Percentiles rank a stretch among this genome's conserved stretches.
phyloP scores from a whole-genome alignment of 169 alveolate species.

The Plasmodium relictum region DNA sequence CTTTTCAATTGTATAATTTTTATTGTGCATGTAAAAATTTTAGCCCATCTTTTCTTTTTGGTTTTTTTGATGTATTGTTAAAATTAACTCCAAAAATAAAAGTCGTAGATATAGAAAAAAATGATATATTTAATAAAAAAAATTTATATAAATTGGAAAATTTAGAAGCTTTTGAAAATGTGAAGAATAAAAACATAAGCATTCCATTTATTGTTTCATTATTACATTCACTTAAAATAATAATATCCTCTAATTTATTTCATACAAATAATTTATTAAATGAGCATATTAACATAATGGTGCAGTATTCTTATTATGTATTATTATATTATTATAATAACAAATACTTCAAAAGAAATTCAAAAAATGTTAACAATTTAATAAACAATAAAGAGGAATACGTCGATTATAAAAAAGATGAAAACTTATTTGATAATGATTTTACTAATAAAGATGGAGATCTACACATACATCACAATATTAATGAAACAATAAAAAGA shows the following conservation, averaged over 20 bases:
- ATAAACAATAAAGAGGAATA: neutral
- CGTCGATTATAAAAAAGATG: neutral
- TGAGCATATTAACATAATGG: constrained; percentile 48
- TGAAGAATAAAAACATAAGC: constrained; percentile 17
- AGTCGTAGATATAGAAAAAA: constrained; percentile 25
- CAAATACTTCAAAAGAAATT: constrained; percentile 7
- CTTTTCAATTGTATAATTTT: constrained; percentile 44
- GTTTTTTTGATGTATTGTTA: constrained; percentile 27
- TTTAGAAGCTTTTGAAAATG: constrained; percentile 13
- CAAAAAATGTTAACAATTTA: neutral
- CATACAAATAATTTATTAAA: constrained; percentile 25
- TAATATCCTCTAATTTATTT: constrained; percentile 53
- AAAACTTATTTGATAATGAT: neutral
- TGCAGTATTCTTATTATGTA: constrained; percentile 61
- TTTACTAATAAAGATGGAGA: neutral
- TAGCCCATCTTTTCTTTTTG: constrained; percentile 55
- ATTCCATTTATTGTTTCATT: constrained; percentile 60
- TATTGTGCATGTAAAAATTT: constrained; percentile 60
- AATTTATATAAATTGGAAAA: constrained; percentile 18
- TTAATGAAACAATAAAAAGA: too few species aligned
- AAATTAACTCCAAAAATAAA: constrained; percentile 49
- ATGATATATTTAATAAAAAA: constrained; percentile 46
- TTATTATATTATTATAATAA: constrained; percentile 34
- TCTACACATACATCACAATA: too few species aligned
- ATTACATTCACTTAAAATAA: constrained; percentile 28